These are phyloP conservation scores for Ailanthus altissimus DNA, from an alignment of 345 rosid genomes.

Conservation along the genomic window DNA sequence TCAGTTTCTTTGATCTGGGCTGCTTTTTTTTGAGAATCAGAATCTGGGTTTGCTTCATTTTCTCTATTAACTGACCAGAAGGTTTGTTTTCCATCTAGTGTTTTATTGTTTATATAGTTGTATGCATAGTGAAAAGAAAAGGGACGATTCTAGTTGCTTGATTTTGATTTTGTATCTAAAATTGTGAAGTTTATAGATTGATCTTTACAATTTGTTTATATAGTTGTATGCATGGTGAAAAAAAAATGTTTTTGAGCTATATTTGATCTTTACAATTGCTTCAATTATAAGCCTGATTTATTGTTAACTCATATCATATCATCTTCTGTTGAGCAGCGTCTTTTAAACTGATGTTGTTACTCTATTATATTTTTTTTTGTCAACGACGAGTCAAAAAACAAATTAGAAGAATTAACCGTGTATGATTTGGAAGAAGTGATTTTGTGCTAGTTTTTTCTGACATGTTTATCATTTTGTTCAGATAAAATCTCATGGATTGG, in stretches of 20 bases:
- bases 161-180: neutral
- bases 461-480: slow-evolving; percentile 18
- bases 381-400: too few species aligned
- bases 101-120: neutral
- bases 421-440: neutral
- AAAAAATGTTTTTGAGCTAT: too few species aligned
- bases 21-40: slow-evolving; percentile 14
- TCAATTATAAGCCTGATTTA: neutral
- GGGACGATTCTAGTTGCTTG: neutral
- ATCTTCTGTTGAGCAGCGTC: neutral
- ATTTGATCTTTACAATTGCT: neutral
- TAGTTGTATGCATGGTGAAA: neutral
- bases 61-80: slow-evolving; percentile 5
- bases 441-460: neutral
- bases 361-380: neutral
- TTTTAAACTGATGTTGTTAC: neutral
- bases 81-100: slow-evolving; percentile 4
- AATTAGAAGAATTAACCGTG: neutral
- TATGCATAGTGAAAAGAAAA: neutral
- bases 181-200: neutral
- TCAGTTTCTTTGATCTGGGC: slow-evolving; percentile 7
- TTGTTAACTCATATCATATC: too few species aligned
- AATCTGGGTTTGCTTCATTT: slow-evolving; percentile 19
- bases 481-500: slow-evolving; percentile 52
- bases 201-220: too few species aligned